Percentiles rank a stretch among this genome's conserved stretches.
These are phyloP conservation scores for Salvia sclarea DNA, from an alignment of 305 asterid genomes.

Conservation along the genomic window DNA sequence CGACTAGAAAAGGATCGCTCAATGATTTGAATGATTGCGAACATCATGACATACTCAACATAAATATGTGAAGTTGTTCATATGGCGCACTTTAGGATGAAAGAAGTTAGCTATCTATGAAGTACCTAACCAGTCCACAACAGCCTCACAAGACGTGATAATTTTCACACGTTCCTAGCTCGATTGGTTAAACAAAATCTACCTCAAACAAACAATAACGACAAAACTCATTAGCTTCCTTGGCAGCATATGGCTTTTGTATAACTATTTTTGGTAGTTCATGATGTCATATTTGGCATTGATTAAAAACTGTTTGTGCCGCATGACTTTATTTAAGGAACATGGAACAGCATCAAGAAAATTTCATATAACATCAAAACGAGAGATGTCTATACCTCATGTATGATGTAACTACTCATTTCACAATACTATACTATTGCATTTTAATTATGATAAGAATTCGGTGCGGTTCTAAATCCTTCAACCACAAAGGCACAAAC, in stretches of 20 bases:
- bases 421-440: neutral
- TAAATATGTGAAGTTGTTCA: neutral
- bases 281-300: conserved; percentile 1
- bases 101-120: neutral
- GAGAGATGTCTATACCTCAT: neutral
- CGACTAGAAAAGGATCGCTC: conserved; percentile 2
- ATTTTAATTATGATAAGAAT: neutral
- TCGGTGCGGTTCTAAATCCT: neutral
- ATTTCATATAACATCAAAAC: neutral
- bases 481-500: conserved; percentile 3
- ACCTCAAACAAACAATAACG: neutral
- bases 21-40: neutral
- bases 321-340: conserved; percentile 18
- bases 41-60: neutral
- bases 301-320: conserved; percentile 1
- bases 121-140: neutral
- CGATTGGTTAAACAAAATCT: conserved; percentile 2
- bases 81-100: neutral
- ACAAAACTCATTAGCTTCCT: conserved; percentile 28
- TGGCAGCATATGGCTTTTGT: conserved; percentile 16
- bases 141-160: neutral
- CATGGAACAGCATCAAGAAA: conserved; percentile 4
- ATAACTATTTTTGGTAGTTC: conserved; percentile 29
- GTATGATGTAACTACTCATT: neutral
- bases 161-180: neutral